Base-by-base conservation (phyloP, 768 basidiomycete species). In the Boletales sp. region DNA sequence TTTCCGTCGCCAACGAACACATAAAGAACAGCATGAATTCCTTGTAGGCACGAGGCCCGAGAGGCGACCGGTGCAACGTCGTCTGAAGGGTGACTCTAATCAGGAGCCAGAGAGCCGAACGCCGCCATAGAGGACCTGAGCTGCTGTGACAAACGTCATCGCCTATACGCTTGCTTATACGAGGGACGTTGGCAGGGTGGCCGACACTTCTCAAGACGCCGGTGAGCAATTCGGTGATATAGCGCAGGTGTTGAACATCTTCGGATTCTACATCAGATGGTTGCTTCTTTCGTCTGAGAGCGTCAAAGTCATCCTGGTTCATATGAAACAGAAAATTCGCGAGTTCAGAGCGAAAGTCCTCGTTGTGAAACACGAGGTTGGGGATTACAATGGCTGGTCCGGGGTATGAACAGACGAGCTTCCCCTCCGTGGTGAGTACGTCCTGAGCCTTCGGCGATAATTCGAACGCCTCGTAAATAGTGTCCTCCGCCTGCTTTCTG, bases 61-160 rank as follows among this genome's bases (percentile, higher is more conserved):
- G n/a, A 31, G 18, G 39, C 39, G 57, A 56, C 35, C 51, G 57
- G 19, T 45, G 51, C 21, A 71, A 57, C 0, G 71, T 66, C 0
- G 68, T 74, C 55, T 79, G 77, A 21, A 78, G 53, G 1, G 68
- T 66, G 4, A 81, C 74, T 8, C 79, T 73, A 29, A 78, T 59
- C 12, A 77, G 56, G 4, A 80, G 71, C 79, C 79, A 82, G 12
- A 78, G 62, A 0, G 76, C 62, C 7, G 77, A 76, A 19, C 80
- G 68, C 29, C 81, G 64, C 79, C 79, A 82, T 66, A 79, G 47
- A 8, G 68, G 61, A 21, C 53, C 43, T 2, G 72, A 63, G 18
- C 64, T 48, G 5, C 65, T 36, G 73, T 75, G 75, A 2, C 75
- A 62, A 3, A 78, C 72, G 19, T 81, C 74, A 45, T 81, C 78